phyloP scores from a whole-genome alignment of 331 rosid genomes.

The Cydonia oblonga region DNA sequence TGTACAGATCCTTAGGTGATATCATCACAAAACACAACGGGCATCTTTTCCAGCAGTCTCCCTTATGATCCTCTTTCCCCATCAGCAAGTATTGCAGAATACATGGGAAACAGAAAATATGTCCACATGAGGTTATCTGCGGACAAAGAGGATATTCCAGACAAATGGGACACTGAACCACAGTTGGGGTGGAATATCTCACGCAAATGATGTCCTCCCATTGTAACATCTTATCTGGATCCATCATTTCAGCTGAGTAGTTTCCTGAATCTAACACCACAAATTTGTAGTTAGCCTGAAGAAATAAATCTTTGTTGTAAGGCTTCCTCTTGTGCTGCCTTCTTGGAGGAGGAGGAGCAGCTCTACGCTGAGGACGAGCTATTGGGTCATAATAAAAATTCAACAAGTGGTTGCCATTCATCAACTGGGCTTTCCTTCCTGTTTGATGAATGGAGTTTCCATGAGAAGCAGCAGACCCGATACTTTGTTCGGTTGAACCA shows the following conservation, averaged over 20 bases:
- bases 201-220: constrained; percentile 92
- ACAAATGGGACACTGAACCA: constrained; percentile 92
- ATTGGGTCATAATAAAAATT: constrained; percentile 89
- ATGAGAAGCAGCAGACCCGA: constrained; percentile 28
- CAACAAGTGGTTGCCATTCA: constrained; percentile 76
- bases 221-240: constrained; percentile 87
- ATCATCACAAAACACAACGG: constrained; percentile 92
- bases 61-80: constrained; percentile 87
- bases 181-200: constrained; percentile 63
- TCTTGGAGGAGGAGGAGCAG: constrained; percentile 53
- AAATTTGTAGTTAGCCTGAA: constrained; percentile 92
- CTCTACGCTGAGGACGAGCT: constrained; percentile 66
- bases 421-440: constrained; percentile 61
- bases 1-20: constrained; percentile 76
- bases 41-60: constrained; percentile 90
- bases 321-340: constrained; percentile 69
- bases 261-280: constrained; percentile 75
- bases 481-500: constrained; percentile 31
- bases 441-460: constrained; percentile 34
- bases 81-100: constrained; percentile 67
- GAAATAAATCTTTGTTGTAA: constrained; percentile 78
- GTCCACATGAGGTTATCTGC: constrained; percentile 95
- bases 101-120: constrained; percentile 92
- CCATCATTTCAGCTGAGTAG: constrained; percentile 49
- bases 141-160: constrained; percentile 86